Percentiles rank a stretch among this genome's conserved stretches.
Evolutionary conservation across 441 rosid species (phyloP).

Genomic region (Hura crepitans): DNA sequence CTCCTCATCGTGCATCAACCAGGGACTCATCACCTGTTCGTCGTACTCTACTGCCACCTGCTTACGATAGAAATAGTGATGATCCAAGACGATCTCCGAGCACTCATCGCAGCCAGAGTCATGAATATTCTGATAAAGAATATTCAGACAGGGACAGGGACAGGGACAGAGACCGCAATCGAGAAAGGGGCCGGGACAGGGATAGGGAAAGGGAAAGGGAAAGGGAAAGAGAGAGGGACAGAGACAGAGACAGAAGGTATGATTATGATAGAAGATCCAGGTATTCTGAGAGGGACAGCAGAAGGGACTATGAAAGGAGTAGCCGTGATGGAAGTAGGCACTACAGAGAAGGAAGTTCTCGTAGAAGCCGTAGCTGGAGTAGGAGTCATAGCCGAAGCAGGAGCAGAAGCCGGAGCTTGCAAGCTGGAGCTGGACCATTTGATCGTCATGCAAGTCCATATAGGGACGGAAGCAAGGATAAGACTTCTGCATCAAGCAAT

Average conservation of each 20-base stretch:
- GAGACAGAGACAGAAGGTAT: conserved; percentile 49
- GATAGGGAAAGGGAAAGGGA: conserved; percentile 25
- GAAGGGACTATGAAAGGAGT: conserved; percentile 43
- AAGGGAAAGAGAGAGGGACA: conserved; percentile 28
- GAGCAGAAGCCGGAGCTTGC: conserved; percentile 63
- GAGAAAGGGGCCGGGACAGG: conserved; percentile 22
- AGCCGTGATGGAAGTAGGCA: conserved; percentile 36
- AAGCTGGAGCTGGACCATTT: conserved; percentile 34
- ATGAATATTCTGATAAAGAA: conserved; percentile 56
- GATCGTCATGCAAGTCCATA: conserved; percentile 53
- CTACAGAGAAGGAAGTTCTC: conserved; percentile 37
- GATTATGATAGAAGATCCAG: conserved; percentile 57
- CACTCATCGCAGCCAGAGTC: conserved; percentile 55
- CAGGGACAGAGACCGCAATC: conserved; percentile 28
- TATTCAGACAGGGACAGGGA: conserved; percentile 38
- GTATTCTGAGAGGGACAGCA: conserved; percentile 48
- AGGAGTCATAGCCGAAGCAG: conserved; percentile 64
- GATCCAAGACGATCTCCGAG: conserved; percentile 61
- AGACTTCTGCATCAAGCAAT: conserved; percentile 54
- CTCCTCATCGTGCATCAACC: conserved; percentile 98
- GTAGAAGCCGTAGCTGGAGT: conserved; percentile 48
- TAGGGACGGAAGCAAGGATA: conserved; percentile 48
- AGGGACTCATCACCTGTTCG: conserved; percentile 97
- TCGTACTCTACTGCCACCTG: conserved; percentile 60
- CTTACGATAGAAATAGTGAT: conserved; percentile 52